phyloP scores from a whole-genome alignment of 805 yeast genomes.

The Lachancea sp. region DNA sequence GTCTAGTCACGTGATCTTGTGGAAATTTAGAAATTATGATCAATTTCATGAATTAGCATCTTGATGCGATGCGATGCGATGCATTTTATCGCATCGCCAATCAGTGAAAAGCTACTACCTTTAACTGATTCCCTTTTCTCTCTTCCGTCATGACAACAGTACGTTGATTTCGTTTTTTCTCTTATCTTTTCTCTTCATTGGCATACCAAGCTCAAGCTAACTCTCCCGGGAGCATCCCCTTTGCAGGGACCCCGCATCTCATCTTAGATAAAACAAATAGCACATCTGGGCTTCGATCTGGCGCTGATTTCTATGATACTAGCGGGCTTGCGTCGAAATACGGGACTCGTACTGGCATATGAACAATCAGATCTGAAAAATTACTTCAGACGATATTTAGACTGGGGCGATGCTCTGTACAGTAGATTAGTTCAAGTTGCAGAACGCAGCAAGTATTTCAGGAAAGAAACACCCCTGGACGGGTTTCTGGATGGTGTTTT shows the following conservation, averaged over 20 bases:
- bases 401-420: conserved; percentile 57
- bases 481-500: conserved; percentile 20
- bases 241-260: not conserved
- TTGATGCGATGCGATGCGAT: no score
- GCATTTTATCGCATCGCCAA: no score
- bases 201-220: not conserved
- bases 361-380: conserved; percentile 35
- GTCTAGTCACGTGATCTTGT: no score
- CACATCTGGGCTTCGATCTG: conserved; percentile 73
- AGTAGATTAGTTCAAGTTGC: conserved; percentile 42
- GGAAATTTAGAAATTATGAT: no score
- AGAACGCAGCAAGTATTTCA: conserved; percentile 45
- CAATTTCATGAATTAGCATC: no score
- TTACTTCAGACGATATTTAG: conserved; percentile 47
- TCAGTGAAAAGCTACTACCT: no score
- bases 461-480: conserved; percentile 22
- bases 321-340: conserved; percentile 79
- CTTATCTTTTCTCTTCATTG: no score
- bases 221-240: not conserved
- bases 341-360: conserved; percentile 54
- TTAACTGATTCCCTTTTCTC: no score
- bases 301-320: conserved; percentile 71
- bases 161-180: no score
- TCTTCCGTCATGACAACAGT: no score
- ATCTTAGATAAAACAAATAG: conserved; percentile 10